Percentiles rank a stretch among this genome's conserved stretches.
phyloP scores from a whole-genome alignment of 2,329 filamentous ascomycete genomes.

The Neocatenulostroma microsporum region DNA sequence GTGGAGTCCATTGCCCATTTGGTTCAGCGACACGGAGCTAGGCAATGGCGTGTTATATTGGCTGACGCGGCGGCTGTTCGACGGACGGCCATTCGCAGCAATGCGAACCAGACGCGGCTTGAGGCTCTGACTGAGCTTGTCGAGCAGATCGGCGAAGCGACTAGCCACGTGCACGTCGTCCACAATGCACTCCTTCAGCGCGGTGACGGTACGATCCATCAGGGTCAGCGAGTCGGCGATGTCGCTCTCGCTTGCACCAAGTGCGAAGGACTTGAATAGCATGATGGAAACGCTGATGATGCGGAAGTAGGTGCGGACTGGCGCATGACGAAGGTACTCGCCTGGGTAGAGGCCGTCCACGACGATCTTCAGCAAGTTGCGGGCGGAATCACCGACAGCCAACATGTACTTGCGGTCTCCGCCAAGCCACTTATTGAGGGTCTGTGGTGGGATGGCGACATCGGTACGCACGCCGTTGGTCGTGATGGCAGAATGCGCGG shows the following conservation, averaged over 20 bases:
- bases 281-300: conserved; percentile 84
- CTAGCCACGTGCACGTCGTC: conserved; percentile 82
- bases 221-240: conserved; percentile 66
- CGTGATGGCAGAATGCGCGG: conserved; percentile 27
- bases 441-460: conserved; percentile 39
- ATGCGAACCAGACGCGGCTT: conserved; percentile 62
- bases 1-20: conserved; percentile 5
- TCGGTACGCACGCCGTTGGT: conserved; percentile 32
- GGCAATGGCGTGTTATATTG: conserved; percentile 9
- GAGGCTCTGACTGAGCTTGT: conserved; percentile 66
- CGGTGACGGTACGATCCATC: conserved; percentile 66
- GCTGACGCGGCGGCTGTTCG: conserved; percentile 16
- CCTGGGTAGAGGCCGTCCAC: conserved; percentile 69
- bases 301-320: conserved; percentile 76
- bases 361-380: conserved; percentile 68
- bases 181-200: conserved; percentile 68
- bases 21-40: conserved; percentile 1
- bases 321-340: conserved; percentile 72
- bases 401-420: conserved; percentile 56
- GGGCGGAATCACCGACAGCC: conserved; percentile 68
- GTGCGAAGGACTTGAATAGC: conserved; percentile 71
- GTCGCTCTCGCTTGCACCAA: conserved; percentile 70
- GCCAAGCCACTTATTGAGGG: conserved; percentile 46
- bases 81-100: conserved; percentile 37
- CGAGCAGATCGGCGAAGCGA: conserved; percentile 73